Evolutionary conservation across 805 yeast genomes (phyloP).

Genomic region (Wickerhamiella sergipiensis): DNA sequence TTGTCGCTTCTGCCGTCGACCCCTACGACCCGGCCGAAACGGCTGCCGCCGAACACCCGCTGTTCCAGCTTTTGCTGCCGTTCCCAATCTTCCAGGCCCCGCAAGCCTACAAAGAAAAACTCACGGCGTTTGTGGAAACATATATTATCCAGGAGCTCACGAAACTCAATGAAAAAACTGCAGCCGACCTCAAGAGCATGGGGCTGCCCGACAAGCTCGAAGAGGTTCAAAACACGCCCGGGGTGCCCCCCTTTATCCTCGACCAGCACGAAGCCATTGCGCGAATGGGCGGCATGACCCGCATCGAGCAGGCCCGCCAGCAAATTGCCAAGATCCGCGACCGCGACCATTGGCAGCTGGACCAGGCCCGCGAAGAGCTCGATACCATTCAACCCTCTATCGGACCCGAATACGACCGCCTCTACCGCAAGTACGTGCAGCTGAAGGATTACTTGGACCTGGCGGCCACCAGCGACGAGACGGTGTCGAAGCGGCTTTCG

Average conservation of each 20-base stretch:
- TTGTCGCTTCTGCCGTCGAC: neutral
- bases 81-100: conserved; percentile 50
- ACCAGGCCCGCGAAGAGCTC: neutral
- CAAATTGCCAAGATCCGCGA: neutral
- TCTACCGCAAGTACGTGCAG: neutral
- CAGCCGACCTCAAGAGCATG: conserved; percentile 28
- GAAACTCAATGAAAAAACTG: conserved; percentile 15
- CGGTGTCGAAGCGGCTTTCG: conserved; percentile 1
- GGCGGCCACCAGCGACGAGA: conserved; percentile 4
- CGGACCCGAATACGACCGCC: neutral
- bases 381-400: neutral
- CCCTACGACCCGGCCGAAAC: neutral
- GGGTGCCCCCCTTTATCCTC: conserved; percentile 43
- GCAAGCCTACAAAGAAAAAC: conserved; percentile 54
- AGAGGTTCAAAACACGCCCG: conserved; percentile 39
- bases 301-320: conserved; percentile 19
- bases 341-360: neutral
- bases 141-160: conserved; percentile 28
- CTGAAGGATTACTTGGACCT: neutral
- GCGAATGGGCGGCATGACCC: conserved; percentile 36
- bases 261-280: conserved; percentile 42
- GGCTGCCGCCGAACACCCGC: neutral
- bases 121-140: conserved; percentile 35
- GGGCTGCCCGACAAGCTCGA: conserved; percentile 54
- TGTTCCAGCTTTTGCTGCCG: conserved; percentile 59